phyloP scores from a whole-genome alignment of 1,284 basidiomycete genomes.

The Malassezia globosa region DNA sequence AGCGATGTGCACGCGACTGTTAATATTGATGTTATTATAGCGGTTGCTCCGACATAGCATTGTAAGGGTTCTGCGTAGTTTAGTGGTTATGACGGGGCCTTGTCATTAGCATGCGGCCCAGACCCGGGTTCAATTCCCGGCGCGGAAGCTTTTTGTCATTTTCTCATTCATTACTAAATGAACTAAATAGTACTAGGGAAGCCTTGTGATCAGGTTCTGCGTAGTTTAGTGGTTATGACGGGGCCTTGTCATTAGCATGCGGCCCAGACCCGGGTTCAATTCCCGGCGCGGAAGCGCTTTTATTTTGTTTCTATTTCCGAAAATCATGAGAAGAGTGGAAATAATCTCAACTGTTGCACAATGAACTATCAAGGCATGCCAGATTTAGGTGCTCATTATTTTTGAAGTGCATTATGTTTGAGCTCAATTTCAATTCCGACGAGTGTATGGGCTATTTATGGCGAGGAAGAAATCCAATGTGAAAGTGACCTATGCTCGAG shows the following conservation, averaged over 20 bases:
- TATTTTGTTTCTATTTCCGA: not conserved
- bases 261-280: slow-evolving; percentile 23
- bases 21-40: no score
- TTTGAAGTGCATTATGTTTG: no score
- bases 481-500: not conserved
- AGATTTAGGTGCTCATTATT: no score
- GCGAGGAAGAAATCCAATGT: not conserved
- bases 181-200: not conserved
- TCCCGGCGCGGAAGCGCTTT: slow-evolving; percentile 20
- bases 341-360: no score
- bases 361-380: no score
- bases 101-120: slow-evolving; percentile 17
- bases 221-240: slow-evolving; percentile 24
- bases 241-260: slow-evolving; percentile 17
- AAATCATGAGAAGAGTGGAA: no score
- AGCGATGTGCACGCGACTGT: no score
- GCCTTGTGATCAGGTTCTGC: slow-evolving; percentile 16
- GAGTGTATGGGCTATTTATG: no score
- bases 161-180: not conserved
- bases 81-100: slow-evolving; percentile 22
- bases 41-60: no score
- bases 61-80: slow-evolving; percentile 19
- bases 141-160: slow-evolving; percentile 16
- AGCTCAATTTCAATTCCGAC: no score
- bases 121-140: slow-evolving; percentile 23